Conservation (phyloP, 2,329 filamentous ascomycete genomes). For the Penicillium hordei region DNA sequence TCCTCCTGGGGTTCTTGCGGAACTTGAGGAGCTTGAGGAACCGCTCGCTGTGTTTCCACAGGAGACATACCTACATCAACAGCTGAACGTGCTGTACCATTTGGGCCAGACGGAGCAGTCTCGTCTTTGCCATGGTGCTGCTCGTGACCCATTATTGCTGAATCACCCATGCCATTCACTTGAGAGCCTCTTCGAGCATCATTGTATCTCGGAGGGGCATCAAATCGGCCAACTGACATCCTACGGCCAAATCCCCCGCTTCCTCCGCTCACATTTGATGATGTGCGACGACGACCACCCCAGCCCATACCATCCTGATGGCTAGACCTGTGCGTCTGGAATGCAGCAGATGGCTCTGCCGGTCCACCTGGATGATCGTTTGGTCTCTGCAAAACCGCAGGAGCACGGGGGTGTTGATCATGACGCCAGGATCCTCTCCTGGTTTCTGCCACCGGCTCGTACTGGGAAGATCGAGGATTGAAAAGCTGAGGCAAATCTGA, state of each 20-base stretch:
- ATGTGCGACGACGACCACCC: slow-evolving; percentile 72
- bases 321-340: slow-evolving; percentile 72
- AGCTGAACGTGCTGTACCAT: slow-evolving; percentile 32
- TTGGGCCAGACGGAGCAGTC: slow-evolving; percentile 21
- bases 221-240: slow-evolving; percentile 55
- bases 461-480: slow-evolving; percentile 92
- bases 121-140: slow-evolving; percentile 25
- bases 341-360: slow-evolving; percentile 80
- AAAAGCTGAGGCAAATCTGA: slow-evolving; percentile 69
- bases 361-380: slow-evolving; percentile 62
- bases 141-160: slow-evolving; percentile 32
- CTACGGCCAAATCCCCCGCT: slow-evolving; percentile 70
- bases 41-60: slow-evolving; percentile 21
- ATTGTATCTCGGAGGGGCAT: slow-evolving; percentile 40
- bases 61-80: slow-evolving; percentile 32
- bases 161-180: slow-evolving; percentile 37
- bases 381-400: slow-evolving; percentile 75
- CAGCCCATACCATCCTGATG: slow-evolving; percentile 65
- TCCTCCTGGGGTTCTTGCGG: slow-evolving; percentile 37
- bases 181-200: slow-evolving; percentile 44
- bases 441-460: slow-evolving; percentile 78
- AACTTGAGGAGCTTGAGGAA: slow-evolving; percentile 12
- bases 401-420: slow-evolving; percentile 67
- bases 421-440: slow-evolving; percentile 69
- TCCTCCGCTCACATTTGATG: slow-evolving; percentile 86